These are phyloP conservation scores for Penicillium fimorum DNA, from an alignment of 495 filamentous ascomycete genomes.

Conservation along the genomic window DNA sequence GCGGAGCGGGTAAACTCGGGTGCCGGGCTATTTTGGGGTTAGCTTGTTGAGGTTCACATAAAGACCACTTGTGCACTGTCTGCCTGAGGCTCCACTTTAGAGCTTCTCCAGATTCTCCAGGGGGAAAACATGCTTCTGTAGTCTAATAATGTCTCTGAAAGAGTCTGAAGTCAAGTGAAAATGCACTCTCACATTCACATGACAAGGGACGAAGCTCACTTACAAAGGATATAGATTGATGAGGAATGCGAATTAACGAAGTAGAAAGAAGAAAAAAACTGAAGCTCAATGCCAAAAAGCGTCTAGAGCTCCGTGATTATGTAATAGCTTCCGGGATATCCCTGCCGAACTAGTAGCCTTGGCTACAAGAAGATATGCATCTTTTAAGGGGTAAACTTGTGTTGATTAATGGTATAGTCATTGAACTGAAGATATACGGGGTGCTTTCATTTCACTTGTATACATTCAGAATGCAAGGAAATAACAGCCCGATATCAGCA, in stretches of 20 bases:
- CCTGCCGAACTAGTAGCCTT: conserved; percentile 9
- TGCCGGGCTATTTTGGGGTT: conserved; percentile 29
- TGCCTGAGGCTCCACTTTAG: conserved; percentile 7
- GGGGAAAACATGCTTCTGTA: neutral
- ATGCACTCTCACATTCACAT: neutral
- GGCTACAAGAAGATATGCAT: neutral
- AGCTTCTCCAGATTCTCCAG: conserved; percentile 13
- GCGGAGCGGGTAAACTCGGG: conserved; percentile 34
- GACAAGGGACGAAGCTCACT: conserved; percentile 8
- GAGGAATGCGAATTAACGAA: conserved; percentile 11
- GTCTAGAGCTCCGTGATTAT: conserved; percentile 20
- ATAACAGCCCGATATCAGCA: neutral
- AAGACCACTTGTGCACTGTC: conserved; percentile 23
- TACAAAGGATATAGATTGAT: conserved; percentile 24
- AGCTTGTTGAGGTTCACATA: conserved; percentile 23
- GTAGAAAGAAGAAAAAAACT: conserved; percentile 26
- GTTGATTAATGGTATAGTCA: neutral
- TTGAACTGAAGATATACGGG: neutral
- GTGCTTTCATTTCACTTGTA: conserved; percentile 2
- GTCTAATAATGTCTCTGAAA: neutral
- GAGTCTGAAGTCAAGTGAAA: neutral
- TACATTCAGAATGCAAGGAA: conserved; percentile 1
- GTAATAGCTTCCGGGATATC: conserved; percentile 14
- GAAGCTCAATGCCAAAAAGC: conserved; percentile 30
- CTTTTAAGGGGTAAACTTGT: neutral